These are phyloP conservation scores for Lentinula raphanica DNA, from an alignment of 768 basidiomycete genomes.

Conservation along the genomic window DNA sequence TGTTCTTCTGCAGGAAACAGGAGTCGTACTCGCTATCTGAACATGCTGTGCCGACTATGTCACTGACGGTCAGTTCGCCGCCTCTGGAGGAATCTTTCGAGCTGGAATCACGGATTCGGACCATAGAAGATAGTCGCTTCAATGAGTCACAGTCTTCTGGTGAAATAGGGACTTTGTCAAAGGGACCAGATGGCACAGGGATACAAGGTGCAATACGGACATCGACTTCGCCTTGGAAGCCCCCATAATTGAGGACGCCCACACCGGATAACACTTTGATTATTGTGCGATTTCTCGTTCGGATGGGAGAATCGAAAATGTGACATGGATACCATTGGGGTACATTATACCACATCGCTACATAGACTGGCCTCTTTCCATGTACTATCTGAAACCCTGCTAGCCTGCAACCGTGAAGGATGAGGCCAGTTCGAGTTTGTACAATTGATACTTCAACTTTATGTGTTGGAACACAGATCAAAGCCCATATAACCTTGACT, in stretches of 20 bases:
- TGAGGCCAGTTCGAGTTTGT: not conserved
- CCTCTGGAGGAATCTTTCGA: not conserved
- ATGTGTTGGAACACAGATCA: not conserved
- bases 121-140: not conserved
- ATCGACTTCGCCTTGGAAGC: not conserved
- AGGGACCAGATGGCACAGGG: not conserved
- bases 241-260: not conserved
- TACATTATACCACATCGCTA: too few relatives aligned
- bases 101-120: not conserved
- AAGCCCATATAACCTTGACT: slow-evolving; percentile 14
- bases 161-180: not conserved
- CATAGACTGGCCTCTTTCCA: too few relatives aligned
- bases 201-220: not conserved
- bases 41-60: not conserved
- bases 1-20: not conserved
- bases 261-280: too few relatives aligned
- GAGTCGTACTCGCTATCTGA: not conserved
- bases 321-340: too few relatives aligned
- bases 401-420: too few relatives aligned
- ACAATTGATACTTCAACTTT: too few relatives aligned
- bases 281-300: too few relatives aligned
- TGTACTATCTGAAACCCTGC: too few relatives aligned
- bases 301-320: too few relatives aligned
- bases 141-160: not conserved
- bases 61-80: not conserved